Evolutionary conservation across 345 rosid genomes (phyloP), one percentile per base, ranked within the genome.

Genomic region (Eucalyptus decipiens): DNA sequence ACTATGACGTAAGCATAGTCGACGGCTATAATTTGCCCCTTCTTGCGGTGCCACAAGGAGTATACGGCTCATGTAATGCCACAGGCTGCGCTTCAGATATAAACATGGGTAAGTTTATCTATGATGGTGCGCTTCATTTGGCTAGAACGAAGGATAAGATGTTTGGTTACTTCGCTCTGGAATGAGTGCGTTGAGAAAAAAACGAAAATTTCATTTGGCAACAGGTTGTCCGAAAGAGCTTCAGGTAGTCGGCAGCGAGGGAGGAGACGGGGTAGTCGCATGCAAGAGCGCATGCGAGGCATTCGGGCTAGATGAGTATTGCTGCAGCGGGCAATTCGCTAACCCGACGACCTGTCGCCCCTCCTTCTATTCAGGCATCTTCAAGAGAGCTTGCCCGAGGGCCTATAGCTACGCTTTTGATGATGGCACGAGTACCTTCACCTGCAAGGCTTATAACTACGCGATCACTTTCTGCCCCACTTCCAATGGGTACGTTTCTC

Each of bases 241-340:
- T 89, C 99, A 97, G 87, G 97, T 97, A 89, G 92, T 94, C 72
- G 94, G 94, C n/a, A 94, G 93, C n/a, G 94, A 91, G 40, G 90
- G 51, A 69, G 91, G 88, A 28, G 89, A 60, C 87, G 94, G 92
- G 86, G 97, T 94, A 72, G 95, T 96, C 5, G 98, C 95, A 23
- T 95, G 99, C 91, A 97, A 92, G 94, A 97, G 99, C 45, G 98
- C 97, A 11, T 97, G 99, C 42, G 97, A 92, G 56, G 99, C 99
- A 87, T 97, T 97, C 89, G 94, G 98, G 62, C 92, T 94, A 24
- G 96, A 96, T 91, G 97, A 95, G 92, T 95, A 96, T 91, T 97
- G 98, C 91, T 98, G 99, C 91, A 95, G 99, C 88, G 97, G 99
- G 47, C 93, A 94, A 89, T 98, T 96, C 90, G 99, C 98, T 43